Conservation (phyloP, 495 filamentous ascomycete species). For the Chlorociboria aeruginascens region DNA sequence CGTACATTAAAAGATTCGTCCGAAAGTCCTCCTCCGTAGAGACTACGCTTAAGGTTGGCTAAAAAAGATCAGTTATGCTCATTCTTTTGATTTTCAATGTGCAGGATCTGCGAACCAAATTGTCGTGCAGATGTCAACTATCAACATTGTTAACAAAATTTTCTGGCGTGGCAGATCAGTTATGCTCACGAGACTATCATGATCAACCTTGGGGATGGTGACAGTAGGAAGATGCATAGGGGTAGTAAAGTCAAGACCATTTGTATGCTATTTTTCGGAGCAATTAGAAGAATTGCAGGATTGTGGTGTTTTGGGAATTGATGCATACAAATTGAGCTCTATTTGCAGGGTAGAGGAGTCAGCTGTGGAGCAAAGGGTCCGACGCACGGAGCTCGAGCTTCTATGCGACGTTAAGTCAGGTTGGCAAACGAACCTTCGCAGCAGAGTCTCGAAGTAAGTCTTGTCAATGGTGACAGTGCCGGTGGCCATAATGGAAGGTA, state of each 20-base stretch:
- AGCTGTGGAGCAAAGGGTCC: slow-evolving; percentile 1
- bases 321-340: slow-evolving; percentile 20
- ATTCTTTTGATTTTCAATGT: slow-evolving; percentile 2
- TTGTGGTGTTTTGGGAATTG: not conserved
- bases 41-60: slow-evolving; percentile 51
- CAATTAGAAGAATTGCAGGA: not conserved
- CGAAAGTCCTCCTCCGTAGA: slow-evolving; percentile 50
- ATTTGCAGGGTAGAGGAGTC: slow-evolving; percentile 8
- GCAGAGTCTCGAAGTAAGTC: slow-evolving; percentile 38
- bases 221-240: slow-evolving; percentile 29
- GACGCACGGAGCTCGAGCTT: not conserved
- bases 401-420: not conserved
- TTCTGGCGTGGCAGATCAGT: not conserved
- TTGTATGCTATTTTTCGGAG: slow-evolving; percentile 26
- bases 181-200: slow-evolving; percentile 40
- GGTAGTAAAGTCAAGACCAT: slow-evolving; percentile 22
- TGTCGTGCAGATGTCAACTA: slow-evolving; percentile 23
- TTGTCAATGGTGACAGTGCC: slow-evolving; percentile 38
- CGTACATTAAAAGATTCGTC: slow-evolving; percentile 47
- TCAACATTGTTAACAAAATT: not conserved
- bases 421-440: slow-evolving; percentile 32
- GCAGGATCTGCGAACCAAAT: slow-evolving; percentile 32
- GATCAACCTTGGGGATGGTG: slow-evolving; percentile 40
- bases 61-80: too few relatives aligned
- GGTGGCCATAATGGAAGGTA: slow-evolving; percentile 14